Evolutionary conservation across 192 early-diverging fungal species (phyloP).

Genomic region (Coemansia sp.): DNA sequence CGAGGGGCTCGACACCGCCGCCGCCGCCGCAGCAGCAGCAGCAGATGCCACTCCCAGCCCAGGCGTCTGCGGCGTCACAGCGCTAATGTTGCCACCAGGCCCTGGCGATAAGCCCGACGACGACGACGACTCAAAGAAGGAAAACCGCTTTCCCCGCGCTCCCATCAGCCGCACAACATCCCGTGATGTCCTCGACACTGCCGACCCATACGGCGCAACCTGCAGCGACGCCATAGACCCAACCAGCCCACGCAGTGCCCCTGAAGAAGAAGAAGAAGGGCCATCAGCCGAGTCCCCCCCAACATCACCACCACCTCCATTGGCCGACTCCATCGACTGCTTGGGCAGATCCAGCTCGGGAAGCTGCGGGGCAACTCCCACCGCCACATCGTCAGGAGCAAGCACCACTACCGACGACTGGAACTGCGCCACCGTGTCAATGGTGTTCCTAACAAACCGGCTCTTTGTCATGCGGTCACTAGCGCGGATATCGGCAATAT

Average conservation of each 20-base stretch:
- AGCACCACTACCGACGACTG: slow-evolving; percentile 13
- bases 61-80: neutral
- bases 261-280: slow-evolving; percentile 11
- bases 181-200: slow-evolving; percentile 42
- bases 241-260: slow-evolving; percentile 40
- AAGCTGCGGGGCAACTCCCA: slow-evolving; percentile 40
- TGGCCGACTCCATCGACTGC: slow-evolving; percentile 37
- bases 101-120: neutral
- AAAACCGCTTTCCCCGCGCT: slow-evolving; percentile 51
- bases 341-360: slow-evolving; percentile 51
- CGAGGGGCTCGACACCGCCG: slow-evolving; percentile 31
- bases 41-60: slow-evolving; percentile 12
- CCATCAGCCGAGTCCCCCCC: neutral
- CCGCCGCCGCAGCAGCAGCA: no score
- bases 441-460: slow-evolving; percentile 72
- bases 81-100: slow-evolving; percentile 3
- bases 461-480: slow-evolving; percentile 72
- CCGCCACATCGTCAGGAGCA: neutral
- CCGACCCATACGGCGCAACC: slow-evolving; percentile 21
- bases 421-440: slow-evolving; percentile 55
- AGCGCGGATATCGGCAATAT: slow-evolving; percentile 71
- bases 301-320: neutral
- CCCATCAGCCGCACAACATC: slow-evolving; percentile 54
- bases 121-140: slow-evolving; percentile 37
- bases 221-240: slow-evolving; percentile 51